A percentile compares a stretch with the other conserved stretches of the same genome.
These are phyloP conservation scores for Beverwykella pulmonaria DNA, from an alignment of 495 filamentous ascomycete species.

Conservation along the genomic window DNA sequence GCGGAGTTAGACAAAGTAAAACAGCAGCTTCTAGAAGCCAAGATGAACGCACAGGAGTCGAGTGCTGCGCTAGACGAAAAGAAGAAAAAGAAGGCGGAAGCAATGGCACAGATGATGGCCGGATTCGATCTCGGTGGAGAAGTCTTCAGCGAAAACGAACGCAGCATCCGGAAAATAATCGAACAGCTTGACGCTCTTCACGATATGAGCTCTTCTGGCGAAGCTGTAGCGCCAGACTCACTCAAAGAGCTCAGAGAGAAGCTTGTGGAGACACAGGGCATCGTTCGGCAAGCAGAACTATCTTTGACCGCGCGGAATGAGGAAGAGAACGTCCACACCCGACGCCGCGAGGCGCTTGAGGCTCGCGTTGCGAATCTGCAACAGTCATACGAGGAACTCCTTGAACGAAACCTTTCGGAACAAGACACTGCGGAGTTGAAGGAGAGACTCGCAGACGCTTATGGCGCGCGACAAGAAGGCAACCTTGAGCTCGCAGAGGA, in stretches of 20 bases:
- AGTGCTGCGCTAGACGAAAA: conserved; percentile 87
- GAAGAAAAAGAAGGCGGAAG: conserved; percentile 96
- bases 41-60: conserved; percentile 93
- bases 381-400: conserved; percentile 76
- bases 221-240: conserved; percentile 79
- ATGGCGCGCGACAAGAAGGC: conserved; percentile 70
- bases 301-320: conserved; percentile 70
- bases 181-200: conserved; percentile 77
- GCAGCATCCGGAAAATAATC: conserved; percentile 77
- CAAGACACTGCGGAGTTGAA: conserved; percentile 84
- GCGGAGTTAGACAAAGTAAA: conserved; percentile 92
- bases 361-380: conserved; percentile 70
- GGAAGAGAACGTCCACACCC: conserved; percentile 62
- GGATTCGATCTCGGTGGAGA: conserved; percentile 91
- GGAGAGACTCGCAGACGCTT: conserved; percentile 71
- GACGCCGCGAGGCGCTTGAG: conserved; percentile 72
- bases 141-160: conserved; percentile 87
- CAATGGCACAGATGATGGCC: conserved; percentile 99
- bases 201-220: conserved; percentile 72
- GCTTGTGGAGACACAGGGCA: conserved; percentile 84
- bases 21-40: conserved; percentile 91
- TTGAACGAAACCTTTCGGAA: conserved; percentile 77
- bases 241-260: conserved; percentile 72
- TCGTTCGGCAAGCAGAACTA: conserved; percentile 90
- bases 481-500: conserved; percentile 71